A percentile compares a stretch with the other conserved stretches of the same genome.
Conservation (phyloP, 2,329 filamentous ascomycete genomes). For the Fusarium sp. region DNA sequence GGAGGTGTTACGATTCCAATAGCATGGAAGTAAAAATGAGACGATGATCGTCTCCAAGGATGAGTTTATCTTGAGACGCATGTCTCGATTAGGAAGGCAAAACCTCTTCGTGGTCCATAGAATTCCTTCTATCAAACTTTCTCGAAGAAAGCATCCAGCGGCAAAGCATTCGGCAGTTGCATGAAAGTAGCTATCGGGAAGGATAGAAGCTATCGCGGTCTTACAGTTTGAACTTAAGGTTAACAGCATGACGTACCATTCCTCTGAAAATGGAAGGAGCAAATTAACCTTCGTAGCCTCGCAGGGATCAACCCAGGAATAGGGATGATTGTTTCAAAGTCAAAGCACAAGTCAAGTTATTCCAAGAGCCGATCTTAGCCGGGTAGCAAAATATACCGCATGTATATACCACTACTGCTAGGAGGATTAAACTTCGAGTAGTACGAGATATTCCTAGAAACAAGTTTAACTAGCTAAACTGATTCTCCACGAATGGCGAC, state of each 20-base stretch:
- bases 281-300: neutral
- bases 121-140: neutral
- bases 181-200: accelerated
- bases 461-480: neutral
- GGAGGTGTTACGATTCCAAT: neutral
- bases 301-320: neutral
- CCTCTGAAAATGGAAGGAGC: neutral
- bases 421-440: neutral
- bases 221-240: too few relatives aligned
- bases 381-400: neutral
- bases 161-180: neutral
- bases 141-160: neutral
- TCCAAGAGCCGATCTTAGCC: neutral
- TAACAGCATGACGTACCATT: neutral
- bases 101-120: accelerated
- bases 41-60: neutral
- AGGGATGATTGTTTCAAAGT: accelerated
- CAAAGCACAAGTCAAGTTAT: too few relatives aligned
- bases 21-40: neutral
- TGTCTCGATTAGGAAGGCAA: neutral
- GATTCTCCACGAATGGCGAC: neutral
- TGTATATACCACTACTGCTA: neutral
- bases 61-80: neutral
- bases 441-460: neutral
- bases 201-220: accelerated